A percentile compares a stretch with the other conserved stretches of the same genome.
phyloP scores from a whole-genome alignment of 176 grass and related monocot species.

The Musa itinerans region DNA sequence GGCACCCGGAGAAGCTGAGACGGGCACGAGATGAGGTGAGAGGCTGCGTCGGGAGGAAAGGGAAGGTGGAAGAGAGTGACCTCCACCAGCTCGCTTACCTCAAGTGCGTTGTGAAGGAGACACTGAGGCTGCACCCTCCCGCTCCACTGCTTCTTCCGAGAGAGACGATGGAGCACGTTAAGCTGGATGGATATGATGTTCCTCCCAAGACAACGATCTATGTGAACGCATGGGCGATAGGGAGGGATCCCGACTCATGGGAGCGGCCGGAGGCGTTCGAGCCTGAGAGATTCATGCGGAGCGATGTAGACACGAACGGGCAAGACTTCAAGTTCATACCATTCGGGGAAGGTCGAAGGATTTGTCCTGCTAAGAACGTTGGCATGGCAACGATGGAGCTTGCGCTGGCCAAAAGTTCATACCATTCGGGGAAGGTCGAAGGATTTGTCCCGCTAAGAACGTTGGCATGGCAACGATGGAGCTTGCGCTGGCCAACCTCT shows the following conservation, averaged over 20 bases:
- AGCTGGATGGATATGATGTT: background rate
- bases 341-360: background rate
- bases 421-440: background rate
- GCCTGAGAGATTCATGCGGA: background rate
- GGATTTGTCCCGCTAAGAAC: background rate
- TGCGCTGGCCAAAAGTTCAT: constrained; percentile 10
- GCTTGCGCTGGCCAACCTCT: constrained; percentile 21
- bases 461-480: constrained; percentile 5
- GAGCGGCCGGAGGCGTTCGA: background rate
- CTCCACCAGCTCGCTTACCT: background rate
- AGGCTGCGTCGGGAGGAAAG: background rate
- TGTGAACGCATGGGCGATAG: background rate
- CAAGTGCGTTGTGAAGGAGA: background rate
- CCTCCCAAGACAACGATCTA: background rate
- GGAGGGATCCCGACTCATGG: background rate
- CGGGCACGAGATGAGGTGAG: background rate
- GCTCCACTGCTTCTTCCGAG: background rate
- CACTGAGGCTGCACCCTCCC: background rate
- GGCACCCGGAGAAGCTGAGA: background rate
- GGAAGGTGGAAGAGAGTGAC: background rate
- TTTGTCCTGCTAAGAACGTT: background rate
- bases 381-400: constrained; percentile 15
- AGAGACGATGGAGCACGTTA: background rate
- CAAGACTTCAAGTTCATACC: background rate
- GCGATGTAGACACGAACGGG: background rate